These are phyloP conservation scores for Monascus purpureus DNA, from an alignment of 495 filamentous ascomycete genomes.

Conservation along the genomic window DNA sequence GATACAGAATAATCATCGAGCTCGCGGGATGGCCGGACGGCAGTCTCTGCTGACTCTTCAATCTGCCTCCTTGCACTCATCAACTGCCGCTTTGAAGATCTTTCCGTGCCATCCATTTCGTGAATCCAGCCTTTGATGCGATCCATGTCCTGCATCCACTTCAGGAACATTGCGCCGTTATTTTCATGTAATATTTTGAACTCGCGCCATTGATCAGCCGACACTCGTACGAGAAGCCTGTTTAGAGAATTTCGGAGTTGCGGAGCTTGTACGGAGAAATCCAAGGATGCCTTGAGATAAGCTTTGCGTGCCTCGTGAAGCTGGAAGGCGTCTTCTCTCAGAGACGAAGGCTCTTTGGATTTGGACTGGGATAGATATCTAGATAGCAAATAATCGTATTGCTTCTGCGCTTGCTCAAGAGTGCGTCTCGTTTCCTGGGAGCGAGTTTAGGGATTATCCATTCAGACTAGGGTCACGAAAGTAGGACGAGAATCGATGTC, in stretches of 20 bases:
- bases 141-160: slow-evolving; percentile 67
- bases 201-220: slow-evolving; percentile 75
- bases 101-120: slow-evolving; percentile 79
- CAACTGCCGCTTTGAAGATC: slow-evolving; percentile 64
- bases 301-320: slow-evolving; percentile 86
- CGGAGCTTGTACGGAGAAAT: slow-evolving; percentile 79
- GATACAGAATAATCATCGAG: slow-evolving; percentile 82
- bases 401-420: slow-evolving; percentile 69
- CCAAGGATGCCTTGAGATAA: slow-evolving; percentile 84
- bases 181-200: slow-evolving; percentile 53
- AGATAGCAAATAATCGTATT: slow-evolving; percentile 63
- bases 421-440: slow-evolving; percentile 57
- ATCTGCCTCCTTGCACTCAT: slow-evolving; percentile 67
- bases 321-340: slow-evolving; percentile 91
- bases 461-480: too few relatives aligned
- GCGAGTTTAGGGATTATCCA: slow-evolving; percentile 16
- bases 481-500: neutral
- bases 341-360: slow-evolving; percentile 77
- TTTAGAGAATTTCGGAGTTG: slow-evolving; percentile 71
- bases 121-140: slow-evolving; percentile 81
- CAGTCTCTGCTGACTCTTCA: slow-evolving; percentile 59
- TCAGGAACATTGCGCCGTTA: slow-evolving; percentile 40
- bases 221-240: slow-evolving; percentile 68
- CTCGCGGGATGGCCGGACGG: slow-evolving; percentile 69
- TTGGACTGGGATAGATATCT: slow-evolving; percentile 76